These are phyloP conservation scores for Cercospora sp. DNA, from an alignment of 2,329 filamentous ascomycete genomes.

Conservation along the genomic window DNA sequence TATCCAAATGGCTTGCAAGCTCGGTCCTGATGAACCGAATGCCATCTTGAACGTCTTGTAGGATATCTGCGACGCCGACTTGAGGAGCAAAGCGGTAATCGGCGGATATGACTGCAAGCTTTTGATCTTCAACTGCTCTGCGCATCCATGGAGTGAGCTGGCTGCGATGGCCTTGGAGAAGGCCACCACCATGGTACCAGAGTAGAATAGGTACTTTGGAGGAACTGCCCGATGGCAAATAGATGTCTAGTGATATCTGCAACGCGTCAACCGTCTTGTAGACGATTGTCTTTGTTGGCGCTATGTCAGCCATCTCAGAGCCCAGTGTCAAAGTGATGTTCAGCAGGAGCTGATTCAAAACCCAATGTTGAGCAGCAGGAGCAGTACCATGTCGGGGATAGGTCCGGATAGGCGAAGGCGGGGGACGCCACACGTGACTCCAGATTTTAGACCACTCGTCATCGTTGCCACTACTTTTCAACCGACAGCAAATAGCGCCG, in stretches of 20 bases:
- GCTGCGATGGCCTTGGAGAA: constrained; percentile 34
- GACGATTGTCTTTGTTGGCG: constrained; percentile 24
- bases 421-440: not conserved
- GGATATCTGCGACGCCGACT: constrained; percentile 34
- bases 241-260: constrained; percentile 29
- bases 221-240: constrained; percentile 24
- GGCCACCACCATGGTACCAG: constrained; percentile 35
- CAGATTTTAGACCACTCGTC: not conserved
- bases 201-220: constrained; percentile 27
- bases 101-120: constrained; percentile 34
- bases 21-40: constrained; percentile 32
- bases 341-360: not conserved
- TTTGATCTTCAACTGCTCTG: constrained; percentile 28
- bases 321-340: not conserved
- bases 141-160: constrained; percentile 33
- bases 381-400: not conserved
- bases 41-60: constrained; percentile 35
- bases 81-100: constrained; percentile 40
- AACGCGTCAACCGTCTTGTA: constrained; percentile 30
- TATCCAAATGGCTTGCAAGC: constrained; percentile 20
- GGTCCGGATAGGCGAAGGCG: constrained; percentile 1
- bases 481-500: not conserved
- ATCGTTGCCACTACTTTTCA: not conserved
- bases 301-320: constrained; percentile 21
- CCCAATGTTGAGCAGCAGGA: not conserved